A percentile compares a stretch with the other conserved stretches of the same genome.
Evolutionary conservation across 2,329 filamentous ascomycete genomes (phyloP).

Genomic region (Hymenotorrendiella dingleyae): DNA sequence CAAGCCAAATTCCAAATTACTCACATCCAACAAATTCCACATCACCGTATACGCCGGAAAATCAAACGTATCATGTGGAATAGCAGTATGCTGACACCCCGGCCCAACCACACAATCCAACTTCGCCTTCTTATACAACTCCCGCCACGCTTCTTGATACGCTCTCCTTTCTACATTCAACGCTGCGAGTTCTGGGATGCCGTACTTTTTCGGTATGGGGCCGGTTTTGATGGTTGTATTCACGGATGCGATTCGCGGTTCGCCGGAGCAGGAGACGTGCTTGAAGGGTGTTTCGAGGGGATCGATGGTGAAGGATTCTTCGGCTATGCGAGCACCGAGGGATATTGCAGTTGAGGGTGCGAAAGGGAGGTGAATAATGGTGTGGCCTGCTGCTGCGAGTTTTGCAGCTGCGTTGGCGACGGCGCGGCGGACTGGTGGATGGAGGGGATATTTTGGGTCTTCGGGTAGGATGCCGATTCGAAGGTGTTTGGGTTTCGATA

Average conservation of each 20-base stretch:
- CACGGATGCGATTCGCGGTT: constrained; percentile 39
- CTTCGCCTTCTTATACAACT: constrained; percentile 27
- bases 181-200: constrained; percentile 9
- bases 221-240: no score
- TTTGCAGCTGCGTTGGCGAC: constrained; percentile 35
- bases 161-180: constrained; percentile 16
- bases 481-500: constrained; percentile 24
- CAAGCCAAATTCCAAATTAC: constrained; percentile 18
- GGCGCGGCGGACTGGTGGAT: constrained; percentile 43
- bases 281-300: constrained; percentile 3
- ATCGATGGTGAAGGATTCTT: constrained; percentile 10
- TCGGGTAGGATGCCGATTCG: constrained; percentile 44
- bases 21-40: constrained; percentile 46
- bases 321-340: not conserved
- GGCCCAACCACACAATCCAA: constrained; percentile 47
- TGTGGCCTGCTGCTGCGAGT: constrained; percentile 40
- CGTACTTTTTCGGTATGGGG: not conserved
- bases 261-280: constrained; percentile 27
- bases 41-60: constrained; percentile 41
- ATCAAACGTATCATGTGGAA: constrained; percentile 45
- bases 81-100: constrained; percentile 44
- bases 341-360: not conserved
- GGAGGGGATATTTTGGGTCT: constrained; percentile 41
- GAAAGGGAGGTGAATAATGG: constrained; percentile 32
- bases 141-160: constrained; percentile 32